Percentiles rank a stretch among this genome's conserved stretches.
Evolutionary conservation across 2,329 filamentous ascomycete species (phyloP).

Genomic region (Aspergillus sp.): DNA sequence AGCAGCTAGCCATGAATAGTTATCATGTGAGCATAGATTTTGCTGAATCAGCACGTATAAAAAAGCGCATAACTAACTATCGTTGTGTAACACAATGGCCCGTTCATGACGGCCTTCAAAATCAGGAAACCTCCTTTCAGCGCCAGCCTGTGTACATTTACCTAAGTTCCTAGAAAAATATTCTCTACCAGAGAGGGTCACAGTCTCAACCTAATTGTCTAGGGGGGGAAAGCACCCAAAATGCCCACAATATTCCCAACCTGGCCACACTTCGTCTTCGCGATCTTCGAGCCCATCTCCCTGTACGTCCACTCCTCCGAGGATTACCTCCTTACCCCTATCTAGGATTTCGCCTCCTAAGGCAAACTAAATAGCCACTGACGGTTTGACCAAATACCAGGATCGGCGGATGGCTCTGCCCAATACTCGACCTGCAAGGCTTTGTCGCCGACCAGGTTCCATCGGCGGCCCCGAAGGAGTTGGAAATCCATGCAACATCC

Average conservation of each 20-base stretch:
- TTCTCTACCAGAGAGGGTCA: background rate
- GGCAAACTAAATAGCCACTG: background rate
- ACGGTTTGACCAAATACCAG: conserved; percentile 38
- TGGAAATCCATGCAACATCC: conserved; percentile 38
- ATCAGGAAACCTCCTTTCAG: background rate
- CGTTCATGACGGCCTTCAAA: background rate
- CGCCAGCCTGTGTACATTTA: background rate
- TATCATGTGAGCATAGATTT: background rate
- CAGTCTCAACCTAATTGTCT: background rate
- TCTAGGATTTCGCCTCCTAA: background rate
- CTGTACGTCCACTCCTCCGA: conserved; percentile 47
- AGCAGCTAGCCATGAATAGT: background rate
- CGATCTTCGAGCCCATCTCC: conserved; percentile 66
- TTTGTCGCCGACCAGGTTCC: conserved; percentile 66
- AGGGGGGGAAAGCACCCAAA: conserved; percentile 1
- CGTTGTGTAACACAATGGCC: background rate
- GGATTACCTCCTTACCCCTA: background rate
- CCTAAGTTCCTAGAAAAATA: background rate
- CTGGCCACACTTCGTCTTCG: conserved; percentile 66
- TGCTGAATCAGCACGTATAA: conserved; percentile 12
- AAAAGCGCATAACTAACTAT: background rate
- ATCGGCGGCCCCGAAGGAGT: conserved; percentile 21
- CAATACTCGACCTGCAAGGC: conserved; percentile 57
- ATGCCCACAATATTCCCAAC: conserved; percentile 55
- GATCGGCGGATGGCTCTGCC: conserved; percentile 58